These are phyloP conservation scores for Phialophora verrucosa DNA, from an alignment of 2,329 filamentous ascomycete species.

Conservation along the genomic window DNA sequence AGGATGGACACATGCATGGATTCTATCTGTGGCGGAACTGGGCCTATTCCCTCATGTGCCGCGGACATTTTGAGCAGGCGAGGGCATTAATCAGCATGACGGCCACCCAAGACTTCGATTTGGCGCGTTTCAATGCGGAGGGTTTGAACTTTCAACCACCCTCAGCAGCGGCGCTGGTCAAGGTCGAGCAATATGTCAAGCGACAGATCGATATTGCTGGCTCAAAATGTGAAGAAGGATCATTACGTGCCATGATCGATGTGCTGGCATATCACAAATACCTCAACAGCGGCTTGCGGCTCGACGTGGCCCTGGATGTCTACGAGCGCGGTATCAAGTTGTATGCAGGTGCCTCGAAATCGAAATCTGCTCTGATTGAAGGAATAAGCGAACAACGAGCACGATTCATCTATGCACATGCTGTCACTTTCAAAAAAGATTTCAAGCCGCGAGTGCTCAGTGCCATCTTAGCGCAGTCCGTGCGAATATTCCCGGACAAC, in stretches of 20 bases:
- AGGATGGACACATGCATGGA: slow-evolving; percentile 45
- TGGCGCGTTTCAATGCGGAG: slow-evolving; percentile 40
- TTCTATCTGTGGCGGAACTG: slow-evolving; percentile 65
- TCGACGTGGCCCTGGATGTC: slow-evolving; percentile 47
- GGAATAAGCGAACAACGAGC: slow-evolving; percentile 26
- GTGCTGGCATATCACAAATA: slow-evolving; percentile 71
- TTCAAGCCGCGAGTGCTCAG: slow-evolving; percentile 73
- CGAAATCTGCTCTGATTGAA: slow-evolving; percentile 13
- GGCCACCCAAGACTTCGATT: slow-evolving; percentile 45
- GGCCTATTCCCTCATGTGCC: slow-evolving; percentile 69
- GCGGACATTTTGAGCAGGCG: slow-evolving; percentile 46
- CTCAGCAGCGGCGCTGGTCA: slow-evolving; percentile 35
- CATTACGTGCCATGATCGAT: slow-evolving; percentile 64
- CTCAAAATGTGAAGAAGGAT: slow-evolving; percentile 49
- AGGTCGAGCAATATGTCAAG: slow-evolving; percentile 57
- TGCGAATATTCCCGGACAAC: slow-evolving; percentile 73
- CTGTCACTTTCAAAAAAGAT: slow-evolving; percentile 61
- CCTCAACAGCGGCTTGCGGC: slow-evolving; percentile 53
- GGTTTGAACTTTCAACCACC: slow-evolving; percentile 15
- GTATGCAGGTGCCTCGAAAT: not conserved
- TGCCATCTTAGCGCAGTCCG: slow-evolving; percentile 63
- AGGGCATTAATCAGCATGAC: slow-evolving; percentile 50
- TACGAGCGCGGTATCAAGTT: slow-evolving; percentile 41
- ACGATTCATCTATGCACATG: slow-evolving; percentile 69
- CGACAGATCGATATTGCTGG: slow-evolving; percentile 62